A percentile compares a stretch with the other conserved stretches of the same genome.
Conservation (phyloP, 176 grass and related monocot genomes). For the Lolium rigidum region DNA sequence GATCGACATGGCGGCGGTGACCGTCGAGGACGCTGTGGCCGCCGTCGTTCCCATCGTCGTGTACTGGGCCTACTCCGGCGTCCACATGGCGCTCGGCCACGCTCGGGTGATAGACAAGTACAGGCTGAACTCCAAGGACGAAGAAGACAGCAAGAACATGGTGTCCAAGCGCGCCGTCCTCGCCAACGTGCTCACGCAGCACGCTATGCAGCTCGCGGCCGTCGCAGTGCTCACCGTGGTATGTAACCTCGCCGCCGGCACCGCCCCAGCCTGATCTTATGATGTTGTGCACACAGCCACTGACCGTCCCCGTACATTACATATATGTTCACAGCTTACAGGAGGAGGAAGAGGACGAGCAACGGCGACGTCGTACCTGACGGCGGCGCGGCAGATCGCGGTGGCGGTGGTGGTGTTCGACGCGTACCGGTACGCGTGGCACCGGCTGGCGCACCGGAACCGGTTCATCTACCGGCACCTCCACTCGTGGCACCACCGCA, state of each 20-base stretch:
- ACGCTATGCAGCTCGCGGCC: conserved; percentile 43
- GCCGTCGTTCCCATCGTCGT: conserved; percentile 48
- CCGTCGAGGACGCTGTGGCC: conserved; percentile 37
- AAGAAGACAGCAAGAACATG: conserved; percentile 47
- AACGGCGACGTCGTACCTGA: neutral
- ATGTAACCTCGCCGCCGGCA: neutral
- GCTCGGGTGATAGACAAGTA: conserved; percentile 45
- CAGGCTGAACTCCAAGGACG: conserved; percentile 47
- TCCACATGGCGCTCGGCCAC: conserved; percentile 35
- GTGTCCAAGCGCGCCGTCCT: conserved; percentile 48
- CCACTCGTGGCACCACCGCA: conserved; percentile 51
- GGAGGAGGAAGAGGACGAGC: neutral
- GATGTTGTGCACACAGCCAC: neutral
- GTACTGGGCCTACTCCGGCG: conserved; percentile 55
- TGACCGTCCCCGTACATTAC: neutral
- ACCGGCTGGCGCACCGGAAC: conserved; percentile 45
- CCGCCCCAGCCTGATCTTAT: too few relatives aligned
- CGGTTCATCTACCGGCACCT: conserved; percentile 48
- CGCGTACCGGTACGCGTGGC: conserved; percentile 55
- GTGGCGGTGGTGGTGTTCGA: conserved; percentile 47
- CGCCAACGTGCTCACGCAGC: conserved; percentile 51
- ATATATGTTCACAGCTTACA: neutral
- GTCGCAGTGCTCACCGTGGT: conserved; percentile 36
- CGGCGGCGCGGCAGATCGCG: conserved; percentile 7
- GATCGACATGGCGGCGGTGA: neutral